Evolutionary conservation across 2,329 filamentous ascomycete genomes (phyloP), one percentile per base, ranked within the genome.

Genomic region (Apiospora hydei): DNA sequence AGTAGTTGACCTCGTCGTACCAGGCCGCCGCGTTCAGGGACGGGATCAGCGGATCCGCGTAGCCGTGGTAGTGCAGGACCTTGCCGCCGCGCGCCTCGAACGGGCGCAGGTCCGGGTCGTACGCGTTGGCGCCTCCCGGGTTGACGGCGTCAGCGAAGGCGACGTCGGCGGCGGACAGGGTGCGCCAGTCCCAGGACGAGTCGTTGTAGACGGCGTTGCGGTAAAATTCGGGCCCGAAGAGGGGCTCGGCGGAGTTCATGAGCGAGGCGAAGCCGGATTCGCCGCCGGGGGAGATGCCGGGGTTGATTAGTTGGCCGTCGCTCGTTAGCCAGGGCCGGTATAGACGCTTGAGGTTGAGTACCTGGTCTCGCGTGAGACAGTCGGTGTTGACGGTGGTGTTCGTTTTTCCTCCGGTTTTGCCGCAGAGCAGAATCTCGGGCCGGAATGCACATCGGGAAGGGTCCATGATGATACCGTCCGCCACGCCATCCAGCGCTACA

Each of bases 391-490:
- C 69, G 73, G 80, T 74, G 46, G 75, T 74, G 6, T 70, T 71
- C 14, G 53, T 13, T 4, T 34, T 21, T 18, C 24, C 30, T 24
- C n/a, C 47, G 18, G 11, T 61, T 7, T 51, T 73, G 24, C 75
- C 76, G 74, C 86, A 87, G 26, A 82, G 80, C 1, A 87, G 77
- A 1, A 78, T 75, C 18, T 82, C 79, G n/a, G 81, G 83, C 70
- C 84, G 80, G 68, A 88, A 82, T 69, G 82, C 76, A 76, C 88
- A 90, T 11, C 79, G 77, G 10, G 79, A 77, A 0, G 87, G 85
- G 38, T 83, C 80, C 69, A 84, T 85, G 53, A 89, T 81, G 71
- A 89, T 87, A 16, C 82, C 83, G 72, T 89, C 88, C 1, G 78
- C 74, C 0, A 87, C 78, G 1, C 87, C 87, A 72, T 89, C 88